These are phyloP conservation scores for Ailanthus altissimus DNA, from an alignment of 345 rosid species.

Conservation along the genomic window DNA sequence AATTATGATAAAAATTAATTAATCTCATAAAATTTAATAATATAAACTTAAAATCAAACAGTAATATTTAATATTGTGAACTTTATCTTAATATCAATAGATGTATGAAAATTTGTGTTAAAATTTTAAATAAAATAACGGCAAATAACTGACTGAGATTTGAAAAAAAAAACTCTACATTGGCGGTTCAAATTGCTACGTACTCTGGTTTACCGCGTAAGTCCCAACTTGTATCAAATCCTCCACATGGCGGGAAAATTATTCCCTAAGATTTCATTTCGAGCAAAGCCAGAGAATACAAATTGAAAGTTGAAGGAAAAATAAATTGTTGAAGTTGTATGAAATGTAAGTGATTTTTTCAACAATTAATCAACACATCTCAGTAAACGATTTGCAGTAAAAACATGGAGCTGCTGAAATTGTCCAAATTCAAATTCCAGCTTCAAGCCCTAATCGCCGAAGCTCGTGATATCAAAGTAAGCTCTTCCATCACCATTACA, in stretches of 20 bases:
- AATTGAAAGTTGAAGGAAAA: background rate
- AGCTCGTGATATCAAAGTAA: constrained; percentile 67
- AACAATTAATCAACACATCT: background rate
- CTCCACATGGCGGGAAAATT: constrained; percentile 10
- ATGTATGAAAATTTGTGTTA: too few species aligned
- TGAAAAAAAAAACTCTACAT: too few species aligned
- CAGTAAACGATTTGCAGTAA: background rate
- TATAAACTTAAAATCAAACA: too few species aligned
- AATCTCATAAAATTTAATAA: too few species aligned
- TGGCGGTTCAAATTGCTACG: background rate
- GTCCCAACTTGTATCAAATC: background rate
- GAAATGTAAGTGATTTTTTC: background rate
- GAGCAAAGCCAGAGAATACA: background rate
- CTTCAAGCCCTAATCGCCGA: constrained; percentile 67
- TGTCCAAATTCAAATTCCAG: constrained; percentile 79
- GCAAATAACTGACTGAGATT: too few species aligned
- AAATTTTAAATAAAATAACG: too few species aligned
- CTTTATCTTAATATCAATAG: too few species aligned
- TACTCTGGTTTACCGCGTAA: background rate
- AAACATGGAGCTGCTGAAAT: constrained; percentile 77
- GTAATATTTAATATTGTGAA: too few species aligned
- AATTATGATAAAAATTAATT: too few species aligned
- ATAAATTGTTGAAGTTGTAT: background rate
- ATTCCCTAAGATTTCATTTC: background rate
- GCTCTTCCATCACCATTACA: constrained; percentile 9